Evolutionary conservation across 441 rosid species (phyloP).

Genomic region (Arabidopsis lyrata): DNA sequence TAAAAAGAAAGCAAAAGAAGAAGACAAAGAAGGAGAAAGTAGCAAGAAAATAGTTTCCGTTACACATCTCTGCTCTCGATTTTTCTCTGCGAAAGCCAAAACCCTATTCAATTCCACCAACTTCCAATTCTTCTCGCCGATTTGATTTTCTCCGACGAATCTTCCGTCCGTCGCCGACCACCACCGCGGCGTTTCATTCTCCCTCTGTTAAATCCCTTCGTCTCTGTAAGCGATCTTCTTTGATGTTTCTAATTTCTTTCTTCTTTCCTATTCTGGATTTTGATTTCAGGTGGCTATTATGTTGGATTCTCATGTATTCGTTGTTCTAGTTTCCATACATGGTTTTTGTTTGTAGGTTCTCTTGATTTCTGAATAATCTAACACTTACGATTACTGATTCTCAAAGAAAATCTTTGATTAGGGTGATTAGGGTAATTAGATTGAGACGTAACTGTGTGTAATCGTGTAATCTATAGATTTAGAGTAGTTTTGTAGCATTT

Average conservation of each 20-base stretch:
- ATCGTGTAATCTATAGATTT: neutral
- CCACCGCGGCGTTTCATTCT: slow-evolving; percentile 1
- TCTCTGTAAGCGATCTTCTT: slow-evolving; percentile 25
- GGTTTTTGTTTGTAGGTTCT: slow-evolving; percentile 23
- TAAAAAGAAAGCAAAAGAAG: neutral
- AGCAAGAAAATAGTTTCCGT: slow-evolving; percentile 43
- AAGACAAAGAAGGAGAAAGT: slow-evolving; percentile 23
- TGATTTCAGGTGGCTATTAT: slow-evolving; percentile 32
- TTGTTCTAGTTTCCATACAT: neutral
- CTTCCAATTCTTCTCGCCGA: slow-evolving; percentile 9
- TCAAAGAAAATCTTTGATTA: neutral
- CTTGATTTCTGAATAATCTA: neutral
- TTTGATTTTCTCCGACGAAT: slow-evolving; percentile 24
- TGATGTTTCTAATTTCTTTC: slow-evolving; percentile 5
- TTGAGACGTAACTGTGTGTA: too few species aligned
- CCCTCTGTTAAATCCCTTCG: slow-evolving; percentile 1
- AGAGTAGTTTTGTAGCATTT: slow-evolving; percentile 5
- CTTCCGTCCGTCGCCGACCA: slow-evolving; percentile 10
- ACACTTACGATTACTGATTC: slow-evolving; percentile 10
- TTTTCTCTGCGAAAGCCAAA: neutral
- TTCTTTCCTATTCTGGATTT: slow-evolving; percentile 38
- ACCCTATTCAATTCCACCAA: neutral
- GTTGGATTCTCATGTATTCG: slow-evolving; percentile 26
- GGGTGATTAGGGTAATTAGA: neutral
- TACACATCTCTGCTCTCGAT: slow-evolving; percentile 15